Evolutionary conservation across 139 green algal species (phyloP), one percentile per base, ranked within the genome.

Genomic region (Chlamydomonas schloesseri): DNA sequence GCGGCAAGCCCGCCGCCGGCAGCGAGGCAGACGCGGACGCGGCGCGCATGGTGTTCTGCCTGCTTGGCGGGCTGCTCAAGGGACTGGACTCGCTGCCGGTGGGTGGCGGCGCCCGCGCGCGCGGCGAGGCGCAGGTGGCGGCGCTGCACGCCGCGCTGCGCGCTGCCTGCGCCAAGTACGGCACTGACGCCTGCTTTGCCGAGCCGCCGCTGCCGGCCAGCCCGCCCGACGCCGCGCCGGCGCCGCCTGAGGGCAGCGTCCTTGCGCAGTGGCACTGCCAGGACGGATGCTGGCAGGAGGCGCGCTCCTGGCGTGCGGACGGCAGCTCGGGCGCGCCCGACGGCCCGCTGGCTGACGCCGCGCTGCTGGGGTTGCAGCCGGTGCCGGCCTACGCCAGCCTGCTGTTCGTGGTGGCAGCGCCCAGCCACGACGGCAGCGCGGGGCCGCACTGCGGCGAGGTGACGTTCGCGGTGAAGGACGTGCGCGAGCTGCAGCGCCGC

Each of bases 201-300:
- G 85, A 86, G n/a, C 81, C 87, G 69, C 85, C 85, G 29, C 69
- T 90, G 58, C 89, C 85, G 29, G 46, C 84, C n/a, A 29, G 79
- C 10, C 21, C 70, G 4, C 20, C 58, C 20, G 68, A 73, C 50
- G 46, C 70, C 21, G 57, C 62, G 5, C 42, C 36, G 0, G 11
- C 47, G 17, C 62, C 71, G 34, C 18, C 86, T 0, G 62, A 88
- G 21, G 89, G 89, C 55, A 88, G 53, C 2, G 86, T 90, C 36
- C 28, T 89, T 28, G 82, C 83, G 64, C 82, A 89, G 76, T 92
- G 89, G 89, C 68, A 88, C 53, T 58, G 57, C 29, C 89, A 92
- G 62, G 86, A 92, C 42, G 89, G 86, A 11, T 90, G 82, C 82
- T 86, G 76, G 84, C 86, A 88, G 76, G 76, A 84, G 70, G 37